A percentile compares a stretch with the other conserved stretches of the same genome.
Evolutionary conservation across 306 rosid genomes (phyloP).

Genomic region (Notholithocarpus densiflorus): DNA sequence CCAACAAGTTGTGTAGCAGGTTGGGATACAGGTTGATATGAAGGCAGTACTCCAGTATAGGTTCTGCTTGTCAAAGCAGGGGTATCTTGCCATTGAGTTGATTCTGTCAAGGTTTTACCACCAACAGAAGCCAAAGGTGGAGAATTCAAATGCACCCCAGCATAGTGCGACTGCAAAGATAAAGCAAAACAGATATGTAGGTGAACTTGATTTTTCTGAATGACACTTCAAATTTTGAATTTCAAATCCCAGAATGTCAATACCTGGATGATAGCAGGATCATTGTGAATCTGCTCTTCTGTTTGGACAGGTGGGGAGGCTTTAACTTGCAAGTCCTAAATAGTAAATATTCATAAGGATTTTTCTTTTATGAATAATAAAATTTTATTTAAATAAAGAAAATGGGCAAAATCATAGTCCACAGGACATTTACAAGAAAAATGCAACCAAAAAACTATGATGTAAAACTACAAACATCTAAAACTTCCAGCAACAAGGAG

Average conservation of each 20-base stretch:
- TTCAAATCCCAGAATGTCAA: neutral
- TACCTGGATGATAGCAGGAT: constrained; percentile 80
- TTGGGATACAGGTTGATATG: constrained; percentile 36
- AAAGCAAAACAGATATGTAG: neutral
- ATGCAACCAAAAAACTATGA: no score
- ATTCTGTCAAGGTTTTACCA: constrained; percentile 31
- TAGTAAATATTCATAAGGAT: constrained; percentile 23
- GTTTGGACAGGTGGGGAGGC: constrained; percentile 34
- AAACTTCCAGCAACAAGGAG: no score
- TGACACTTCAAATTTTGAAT: neutral
- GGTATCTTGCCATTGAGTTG: constrained; percentile 44
- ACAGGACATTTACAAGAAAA: no score
- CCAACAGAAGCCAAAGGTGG: constrained; percentile 33
- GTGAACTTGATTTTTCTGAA: neutral
- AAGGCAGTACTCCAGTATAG: constrained; percentile 36
- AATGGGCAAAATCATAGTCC: no score
- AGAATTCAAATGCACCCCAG: constrained; percentile 25
- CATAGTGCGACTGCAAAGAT: constrained; percentile 42
- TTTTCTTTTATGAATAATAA: no score
- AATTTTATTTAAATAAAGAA: no score
- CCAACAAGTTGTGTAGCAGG: constrained; percentile 30
- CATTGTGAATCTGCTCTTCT: constrained; percentile 39
- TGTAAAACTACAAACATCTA: no score
- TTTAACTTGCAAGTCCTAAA: constrained; percentile 74
- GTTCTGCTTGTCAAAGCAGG: constrained; percentile 37